Evolutionary conservation across 768 basidiomycete species (phyloP), one percentile per base, ranked within the genome.

Genomic region (Collybia sordida): DNA sequence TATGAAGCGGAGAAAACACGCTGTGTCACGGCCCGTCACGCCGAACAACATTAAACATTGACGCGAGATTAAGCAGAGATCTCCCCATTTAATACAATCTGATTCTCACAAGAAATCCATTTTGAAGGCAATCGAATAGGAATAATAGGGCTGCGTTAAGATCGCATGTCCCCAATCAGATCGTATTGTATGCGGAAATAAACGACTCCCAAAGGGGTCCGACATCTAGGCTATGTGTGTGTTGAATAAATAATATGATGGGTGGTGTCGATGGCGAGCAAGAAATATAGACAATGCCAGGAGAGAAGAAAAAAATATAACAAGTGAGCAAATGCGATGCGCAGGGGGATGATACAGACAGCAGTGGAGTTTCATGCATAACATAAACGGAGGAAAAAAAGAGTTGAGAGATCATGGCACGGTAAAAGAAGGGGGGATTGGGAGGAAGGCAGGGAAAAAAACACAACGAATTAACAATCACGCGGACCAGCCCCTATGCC

Each of bases 11-110:
- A 46, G 47, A 49, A 49, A 19, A 41, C 47, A 45, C 53, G 51
- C 21, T 50, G 15, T 31, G 54, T 55, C 49, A 57, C 56, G 45
- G 21, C 12, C 41, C 5, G 55, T 50, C 51, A 52, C 51, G 19
- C n/a, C 15, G 12, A 45, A 21, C 21, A 6, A 34, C 21, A 4
- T 17, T 21, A 19, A 6, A 34, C 21, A 4, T 17, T 21, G 24
- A 48, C 21, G 35, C 17, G 18, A 37, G 17, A 28, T 37, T 36
- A 4, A 40, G 4, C 25, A 27, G 37, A 17, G 21, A 17, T 40
- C 19, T 40, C 19, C 19, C 39, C 19, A 24, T 24, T 19, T 19
- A 21, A 6, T 17, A 15, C 12, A 24, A 21, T 9, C 23, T 21
- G 12, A 9, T 40, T 40, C 31, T 31, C 31, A 27, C n/a, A n/a